Conservation (phyloP, 192 early-diverging fungal species). For the Coemansia sp. region DNA sequence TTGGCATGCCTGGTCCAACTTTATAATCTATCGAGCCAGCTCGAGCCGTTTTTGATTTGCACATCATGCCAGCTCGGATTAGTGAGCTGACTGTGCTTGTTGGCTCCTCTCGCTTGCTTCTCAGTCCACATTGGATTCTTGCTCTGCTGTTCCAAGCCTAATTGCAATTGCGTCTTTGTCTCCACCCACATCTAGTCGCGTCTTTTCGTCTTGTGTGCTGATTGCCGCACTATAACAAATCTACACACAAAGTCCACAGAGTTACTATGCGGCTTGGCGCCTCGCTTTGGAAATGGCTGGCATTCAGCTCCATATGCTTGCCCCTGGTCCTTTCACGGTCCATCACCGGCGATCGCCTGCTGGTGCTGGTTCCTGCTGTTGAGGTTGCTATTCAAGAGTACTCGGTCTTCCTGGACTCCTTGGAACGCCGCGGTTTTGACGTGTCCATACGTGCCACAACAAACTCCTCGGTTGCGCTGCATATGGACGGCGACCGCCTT, state of each 20-base stretch:
- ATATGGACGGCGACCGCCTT: conserved; percentile 58
- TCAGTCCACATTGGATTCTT: too few species aligned
- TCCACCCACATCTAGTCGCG: too few species aligned
- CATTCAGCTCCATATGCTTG: conserved; percentile 18
- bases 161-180: too few species aligned
- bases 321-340: conserved; percentile 56
- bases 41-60: too few species aligned
- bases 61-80: too few species aligned
- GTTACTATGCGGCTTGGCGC: conserved; percentile 22
- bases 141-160: too few species aligned
- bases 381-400: conserved; percentile 29
- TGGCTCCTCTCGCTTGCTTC: too few species aligned
- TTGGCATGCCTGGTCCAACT: too few species aligned
- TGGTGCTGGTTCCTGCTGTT: conserved; percentile 67
- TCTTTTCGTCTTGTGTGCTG: too few species aligned
- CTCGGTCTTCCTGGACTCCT: conserved; percentile 57
- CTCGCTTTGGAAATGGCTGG: conserved; percentile 11
- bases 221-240: too few species aligned
- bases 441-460: conserved; percentile 58
- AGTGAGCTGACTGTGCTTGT: too few species aligned
- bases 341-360: conserved; percentile 60
- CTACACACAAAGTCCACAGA: neutral
- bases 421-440: conserved; percentile 53
- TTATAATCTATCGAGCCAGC: too few species aligned
- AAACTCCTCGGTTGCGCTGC: conserved; percentile 57